Evolutionary conservation across 2,329 filamentous ascomycete species (phyloP), one percentile per base, ranked within the genome.

Genomic region (Alternaria solani): DNA sequence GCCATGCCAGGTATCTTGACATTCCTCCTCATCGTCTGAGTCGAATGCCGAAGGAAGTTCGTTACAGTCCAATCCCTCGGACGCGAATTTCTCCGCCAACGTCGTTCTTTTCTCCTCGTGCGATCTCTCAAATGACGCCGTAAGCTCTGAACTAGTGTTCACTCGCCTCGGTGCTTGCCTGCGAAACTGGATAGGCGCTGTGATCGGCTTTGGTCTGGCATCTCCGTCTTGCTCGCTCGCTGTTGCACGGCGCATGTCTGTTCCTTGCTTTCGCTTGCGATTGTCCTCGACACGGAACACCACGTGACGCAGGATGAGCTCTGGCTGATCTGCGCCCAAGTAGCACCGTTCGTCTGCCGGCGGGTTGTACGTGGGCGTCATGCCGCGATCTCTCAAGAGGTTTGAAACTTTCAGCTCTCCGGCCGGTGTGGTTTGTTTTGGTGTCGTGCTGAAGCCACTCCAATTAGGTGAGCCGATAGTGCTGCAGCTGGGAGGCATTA

Each of bases 11-110:
- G 16, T 39, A 23, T 55, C 43, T 16, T 39, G 14, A 46, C 51
- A 53, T 25, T 69, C 63, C 12, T 67, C 68, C 18, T 68, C 64
- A 9, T 71, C 64, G 5, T 73, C 68, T 11, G 65, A 69, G 8
- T 72, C 71, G 39, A 70, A 71, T 7, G 66, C 64, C 20, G 67
- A 70, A 11, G 69, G 62, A 12, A 73, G 55, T 16, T 69, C 67
- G 12, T 63, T 58, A 58, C 58, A 68, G 3, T 52, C 61, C 55
- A 54, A 18, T 11, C 51, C 52, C n/a, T 55, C 54, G 16, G 64
- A 11, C 7, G 59, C 64, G 32, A 63, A 57, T 28, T 18, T 32
- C 38, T 48, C 44, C 25, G 48, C 51, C 55, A 65, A 56, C 34
- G 42, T 51, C 54, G 39, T 26, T 36, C 53, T 53, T 44, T 57